Evolutionary conservation across 768 basidiomycete genomes (phyloP).

Genomic region (Tylopilus intermedius): DNA sequence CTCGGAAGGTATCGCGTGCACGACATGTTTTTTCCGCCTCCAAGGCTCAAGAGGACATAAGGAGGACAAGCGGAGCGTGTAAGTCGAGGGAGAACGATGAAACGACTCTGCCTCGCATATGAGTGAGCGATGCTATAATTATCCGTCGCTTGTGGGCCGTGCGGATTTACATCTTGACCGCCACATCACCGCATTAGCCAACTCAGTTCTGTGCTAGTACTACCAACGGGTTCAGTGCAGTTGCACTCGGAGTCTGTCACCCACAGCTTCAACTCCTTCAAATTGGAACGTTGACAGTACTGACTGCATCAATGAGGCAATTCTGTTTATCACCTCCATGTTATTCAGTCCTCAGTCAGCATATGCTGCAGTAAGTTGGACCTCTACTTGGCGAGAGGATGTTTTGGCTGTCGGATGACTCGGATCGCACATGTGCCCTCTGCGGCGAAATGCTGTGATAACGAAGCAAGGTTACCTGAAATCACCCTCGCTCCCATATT

Average conservation of each 20-base stretch:
- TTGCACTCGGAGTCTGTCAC: too few species aligned
- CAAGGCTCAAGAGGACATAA: slow-evolving; percentile 13
- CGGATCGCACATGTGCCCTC: too few species aligned
- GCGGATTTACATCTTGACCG: not conserved
- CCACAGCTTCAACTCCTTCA: too few species aligned
- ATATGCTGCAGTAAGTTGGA: too few species aligned
- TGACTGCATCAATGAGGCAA: too few species aligned
- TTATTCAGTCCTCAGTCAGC: not conserved
- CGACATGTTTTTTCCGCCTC: slow-evolving; percentile 15
- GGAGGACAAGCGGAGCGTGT: not conserved
- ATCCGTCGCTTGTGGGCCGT: not conserved
- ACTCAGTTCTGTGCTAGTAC: not conserved
- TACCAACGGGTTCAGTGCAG: too few species aligned
- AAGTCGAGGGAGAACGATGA: not conserved
- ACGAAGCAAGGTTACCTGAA: not conserved
- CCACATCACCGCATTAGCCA: not conserved
- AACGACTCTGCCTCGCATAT: not conserved
- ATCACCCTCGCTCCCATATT: too few species aligned
- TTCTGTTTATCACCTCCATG: too few species aligned
- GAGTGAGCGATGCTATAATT: slow-evolving; percentile 1
- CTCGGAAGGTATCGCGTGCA: not conserved
- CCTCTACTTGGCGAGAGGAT: not conserved
- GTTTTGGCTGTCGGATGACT: too few species aligned
- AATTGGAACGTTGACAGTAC: too few species aligned
- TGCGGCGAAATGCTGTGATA: not conserved